Base-by-base conservation (phyloP, 2,329 filamentous ascomycete genomes). In the Moelleriella libera region DNA sequence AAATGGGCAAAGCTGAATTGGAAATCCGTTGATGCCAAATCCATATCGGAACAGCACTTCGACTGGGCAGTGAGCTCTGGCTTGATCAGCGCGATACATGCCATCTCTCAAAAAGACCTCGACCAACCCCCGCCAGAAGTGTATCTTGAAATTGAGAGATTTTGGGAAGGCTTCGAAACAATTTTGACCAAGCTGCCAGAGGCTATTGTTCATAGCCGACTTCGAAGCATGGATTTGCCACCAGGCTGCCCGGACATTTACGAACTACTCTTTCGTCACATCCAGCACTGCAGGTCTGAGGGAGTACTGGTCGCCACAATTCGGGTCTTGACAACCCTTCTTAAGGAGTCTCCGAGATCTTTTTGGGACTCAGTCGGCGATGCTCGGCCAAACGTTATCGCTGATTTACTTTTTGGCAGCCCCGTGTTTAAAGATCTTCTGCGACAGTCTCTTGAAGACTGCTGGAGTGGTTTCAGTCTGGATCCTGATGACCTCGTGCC, bases 361-460 rank as follows among this genome's bases (percentile, higher is more conserved):
- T 92, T 96, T 56, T 96, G 90, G 90, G 83, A 88, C 56, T 83
- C 88, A 2, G 83, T 94, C 66, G 82, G 85, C 45, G 78, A 87
- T 31, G 86, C 90, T 45, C 83, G 85, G 1, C 83, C 88, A 3
- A 81, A 82, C 41, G 80, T 83, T 34, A 79, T 97, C 44, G 79
- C 88, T n/a, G 88, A 96, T 59, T 77, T 88, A 52, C 77, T 95
- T 42, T 86, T 92, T 56, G 78, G 76, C 49, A 88, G 84, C 51
- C 80, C 82, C 6, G 72, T 76, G 4, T 79, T 85, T 55, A 72
- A 73, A 34, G 65, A 66, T n/a, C 61, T 85, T 6, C 71, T 89
- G 10, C 63, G 68, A 7, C 77, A 81, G 52, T 81, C 82, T 11
- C 67, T 80, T 42, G 69, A 75, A 28, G 56, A 64, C 41, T 64